These are phyloP conservation scores for Globisporangium barbulae DNA, from an alignment of 352 stramenopile genomes.

Conservation along the genomic window DNA sequence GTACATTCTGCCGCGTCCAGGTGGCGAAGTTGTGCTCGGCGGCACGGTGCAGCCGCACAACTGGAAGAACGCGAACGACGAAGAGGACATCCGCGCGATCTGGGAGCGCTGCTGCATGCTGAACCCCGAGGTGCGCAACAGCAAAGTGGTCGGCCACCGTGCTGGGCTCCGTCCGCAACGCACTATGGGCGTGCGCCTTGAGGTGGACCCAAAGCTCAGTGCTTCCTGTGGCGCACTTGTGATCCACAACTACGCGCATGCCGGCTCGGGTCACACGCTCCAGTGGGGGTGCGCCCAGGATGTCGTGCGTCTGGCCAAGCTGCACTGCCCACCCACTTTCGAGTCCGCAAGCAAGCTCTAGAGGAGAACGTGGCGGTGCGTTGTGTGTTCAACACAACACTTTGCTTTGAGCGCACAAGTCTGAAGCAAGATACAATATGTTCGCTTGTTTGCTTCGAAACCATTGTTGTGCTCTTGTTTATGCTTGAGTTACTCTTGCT, in stretches of 20 bases:
- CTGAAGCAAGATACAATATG: neutral
- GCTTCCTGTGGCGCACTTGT: slow-evolving; percentile 35
- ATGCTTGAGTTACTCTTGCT: neutral
- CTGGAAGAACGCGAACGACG: slow-evolving; percentile 38
- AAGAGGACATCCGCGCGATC: slow-evolving; percentile 38
- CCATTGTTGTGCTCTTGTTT: neutral
- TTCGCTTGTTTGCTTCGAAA: neutral
- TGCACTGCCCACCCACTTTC: slow-evolving; percentile 13
- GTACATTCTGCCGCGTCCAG: slow-evolving; percentile 63
- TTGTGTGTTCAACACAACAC: neutral
- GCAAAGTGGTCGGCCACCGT: slow-evolving; percentile 33
- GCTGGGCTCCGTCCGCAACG: slow-evolving; percentile 47
- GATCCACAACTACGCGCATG: slow-evolving; percentile 75
- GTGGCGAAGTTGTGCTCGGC: slow-evolving; percentile 58
- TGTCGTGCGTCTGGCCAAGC: slow-evolving; percentile 33
- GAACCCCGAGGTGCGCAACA: slow-evolving; percentile 39
- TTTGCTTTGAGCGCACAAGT: neutral
- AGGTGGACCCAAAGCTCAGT: slow-evolving; percentile 29
- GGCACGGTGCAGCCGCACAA: slow-evolving; percentile 66
- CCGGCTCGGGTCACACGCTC: slow-evolving; percentile 62
- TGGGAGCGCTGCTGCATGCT: slow-evolving; percentile 46
- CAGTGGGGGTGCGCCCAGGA: slow-evolving; percentile 66
- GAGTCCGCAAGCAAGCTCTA: slow-evolving; percentile 10
- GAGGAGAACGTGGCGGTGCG: neutral
- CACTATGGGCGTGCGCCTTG: slow-evolving; percentile 38